phyloP scores from a whole-genome alignment of 2,329 filamentous ascomycete genomes.

The Volutella citrinella region DNA sequence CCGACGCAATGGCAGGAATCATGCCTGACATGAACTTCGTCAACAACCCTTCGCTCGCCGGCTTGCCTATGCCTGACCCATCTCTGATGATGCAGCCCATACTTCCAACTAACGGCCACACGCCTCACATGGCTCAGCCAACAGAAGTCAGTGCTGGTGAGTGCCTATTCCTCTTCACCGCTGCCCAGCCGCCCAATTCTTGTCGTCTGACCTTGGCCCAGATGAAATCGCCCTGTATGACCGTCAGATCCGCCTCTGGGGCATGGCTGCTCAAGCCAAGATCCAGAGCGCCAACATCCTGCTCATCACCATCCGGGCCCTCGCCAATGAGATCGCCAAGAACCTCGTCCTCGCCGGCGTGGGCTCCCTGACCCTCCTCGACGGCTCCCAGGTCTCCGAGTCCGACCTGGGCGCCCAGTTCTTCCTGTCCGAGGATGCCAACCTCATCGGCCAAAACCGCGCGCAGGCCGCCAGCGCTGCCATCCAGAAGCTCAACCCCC shows the following conservation, averaged over 20 bases:
- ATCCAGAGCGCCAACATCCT: conserved; percentile 88
- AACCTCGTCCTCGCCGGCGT: conserved; percentile 94
- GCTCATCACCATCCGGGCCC: conserved; percentile 80
- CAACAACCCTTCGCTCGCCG: conserved; percentile 16
- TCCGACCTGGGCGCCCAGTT: conserved; percentile 81
- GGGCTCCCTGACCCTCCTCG: conserved; percentile 83
- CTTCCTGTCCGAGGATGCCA: conserved; percentile 66
- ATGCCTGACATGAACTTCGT: conserved; percentile 25
- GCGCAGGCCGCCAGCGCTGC: conserved; percentile 76
- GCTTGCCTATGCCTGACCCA: conserved; percentile 25
- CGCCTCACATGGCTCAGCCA: conserved; percentile 15
- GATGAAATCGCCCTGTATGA: conserved; percentile 98
- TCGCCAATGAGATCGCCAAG: conserved; percentile 94
- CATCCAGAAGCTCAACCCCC: conserved; percentile 83
- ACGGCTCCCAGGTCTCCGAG: conserved; percentile 71
- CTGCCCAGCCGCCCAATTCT: background rate
- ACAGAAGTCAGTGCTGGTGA: conserved; percentile 34
- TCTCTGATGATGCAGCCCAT: conserved; percentile 29
- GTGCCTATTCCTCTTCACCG: conserved; percentile 3
- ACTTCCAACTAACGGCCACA: conserved; percentile 29
- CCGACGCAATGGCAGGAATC: conserved; percentile 22
- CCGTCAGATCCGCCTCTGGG: conserved; percentile 95
- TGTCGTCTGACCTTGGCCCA: conserved; percentile 33
- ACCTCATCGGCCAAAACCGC: conserved; percentile 75
- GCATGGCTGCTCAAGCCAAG: conserved; percentile 89